A percentile compares a stretch with the other conserved stretches of the same genome.
phyloP scores from a whole-genome alignment of 495 filamentous ascomycete genomes.

The Chlorociboria aeruginascens region DNA sequence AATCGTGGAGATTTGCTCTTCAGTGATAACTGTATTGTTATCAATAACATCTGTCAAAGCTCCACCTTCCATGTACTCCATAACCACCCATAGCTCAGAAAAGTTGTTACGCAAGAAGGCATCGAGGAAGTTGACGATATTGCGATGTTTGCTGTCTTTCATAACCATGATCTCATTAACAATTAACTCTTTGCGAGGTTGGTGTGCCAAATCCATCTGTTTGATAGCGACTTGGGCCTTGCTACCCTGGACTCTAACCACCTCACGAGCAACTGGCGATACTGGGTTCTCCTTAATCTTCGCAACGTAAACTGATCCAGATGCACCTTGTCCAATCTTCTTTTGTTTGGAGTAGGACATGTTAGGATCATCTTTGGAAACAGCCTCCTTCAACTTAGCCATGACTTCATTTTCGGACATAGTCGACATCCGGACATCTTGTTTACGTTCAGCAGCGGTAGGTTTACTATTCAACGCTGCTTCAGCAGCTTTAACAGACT shows the following conservation, averaged over 20 bases:
- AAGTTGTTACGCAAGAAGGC: conserved; percentile 90
- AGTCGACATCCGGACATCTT: conserved; percentile 88
- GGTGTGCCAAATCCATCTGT: conserved; percentile 97
- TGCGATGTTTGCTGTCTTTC: conserved; percentile 95
- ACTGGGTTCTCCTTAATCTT: conserved; percentile 70
- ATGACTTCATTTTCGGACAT: conserved; percentile 97
- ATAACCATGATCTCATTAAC: conserved; percentile 99
- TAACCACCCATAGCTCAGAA: conserved; percentile 93
- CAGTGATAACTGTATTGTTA: conserved; percentile 89
- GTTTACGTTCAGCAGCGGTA: conserved; percentile 52
- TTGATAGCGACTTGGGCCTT: conserved; percentile 90
- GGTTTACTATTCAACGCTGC: conserved; percentile 67
- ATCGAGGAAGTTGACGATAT: conserved; percentile 98
- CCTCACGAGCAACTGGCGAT: conserved; percentile 50
- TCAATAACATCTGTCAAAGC: conserved; percentile 97
- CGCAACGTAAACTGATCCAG: conserved; percentile 94
- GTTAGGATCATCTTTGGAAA: conserved; percentile 85
- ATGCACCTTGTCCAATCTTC: conserved; percentile 97
- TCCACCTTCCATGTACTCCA: conserved; percentile 99
- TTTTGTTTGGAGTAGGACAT: conserved; percentile 95
- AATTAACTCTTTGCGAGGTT: conserved; percentile 95
- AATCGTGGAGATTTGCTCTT: conserved; percentile 95
- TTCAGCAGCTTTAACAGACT: conserved; percentile 71
- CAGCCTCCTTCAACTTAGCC: conserved; percentile 82
- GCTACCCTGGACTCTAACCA: conserved; percentile 55